Evolutionary conservation across 2,329 filamentous ascomycete species (phyloP).

Genomic region (Microcyclosporella mali): DNA sequence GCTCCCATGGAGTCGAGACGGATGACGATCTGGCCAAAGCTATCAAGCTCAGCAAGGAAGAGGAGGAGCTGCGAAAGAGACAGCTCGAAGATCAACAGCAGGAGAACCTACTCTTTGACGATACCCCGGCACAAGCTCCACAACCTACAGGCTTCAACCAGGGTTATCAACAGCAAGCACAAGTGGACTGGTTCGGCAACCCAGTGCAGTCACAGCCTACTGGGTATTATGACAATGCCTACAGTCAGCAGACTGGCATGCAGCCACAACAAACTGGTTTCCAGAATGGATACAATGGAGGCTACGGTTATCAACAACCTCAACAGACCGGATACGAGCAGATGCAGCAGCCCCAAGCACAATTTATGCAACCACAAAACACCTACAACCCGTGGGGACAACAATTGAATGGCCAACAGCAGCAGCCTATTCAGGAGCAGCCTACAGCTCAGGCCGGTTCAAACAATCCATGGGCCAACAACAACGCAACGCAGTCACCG

Average conservation of each 20-base stretch:
- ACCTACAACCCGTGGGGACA: constrained; percentile 49
- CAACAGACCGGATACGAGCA: constrained; percentile 67
- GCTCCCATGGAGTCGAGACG: constrained; percentile 41
- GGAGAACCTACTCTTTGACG: constrained; percentile 80
- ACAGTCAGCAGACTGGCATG: constrained; percentile 73
- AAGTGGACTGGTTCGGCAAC: constrained; percentile 96
- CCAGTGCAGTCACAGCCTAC: constrained; percentile 66
- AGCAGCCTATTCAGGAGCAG: constrained; percentile 52
- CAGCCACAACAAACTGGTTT: constrained; percentile 57
- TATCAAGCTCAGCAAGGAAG: constrained; percentile 87
- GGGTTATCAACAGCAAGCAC: constrained; percentile 93
- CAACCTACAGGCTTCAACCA: constrained; percentile 88
- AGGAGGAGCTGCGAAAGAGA: constrained; percentile 79
- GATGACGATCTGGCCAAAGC: constrained; percentile 93
- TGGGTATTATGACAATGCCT: constrained; percentile 61
- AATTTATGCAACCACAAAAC: constrained; percentile 52
- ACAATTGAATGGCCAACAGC: constrained; percentile 49
- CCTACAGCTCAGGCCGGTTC: constrained; percentile 66
- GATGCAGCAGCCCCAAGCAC: constrained; percentile 46
- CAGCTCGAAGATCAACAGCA: constrained; percentile 79
- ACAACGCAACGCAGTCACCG: constrained; percentile 52
- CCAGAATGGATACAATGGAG: constrained; percentile 63
- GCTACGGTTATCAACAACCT: constrained; percentile 52
- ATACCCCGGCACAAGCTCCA: constrained; percentile 56
- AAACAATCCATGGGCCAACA: constrained; percentile 85